phyloP scores from a whole-genome alignment of 176 grass and related monocot species.

The Triticum monococcum region DNA sequence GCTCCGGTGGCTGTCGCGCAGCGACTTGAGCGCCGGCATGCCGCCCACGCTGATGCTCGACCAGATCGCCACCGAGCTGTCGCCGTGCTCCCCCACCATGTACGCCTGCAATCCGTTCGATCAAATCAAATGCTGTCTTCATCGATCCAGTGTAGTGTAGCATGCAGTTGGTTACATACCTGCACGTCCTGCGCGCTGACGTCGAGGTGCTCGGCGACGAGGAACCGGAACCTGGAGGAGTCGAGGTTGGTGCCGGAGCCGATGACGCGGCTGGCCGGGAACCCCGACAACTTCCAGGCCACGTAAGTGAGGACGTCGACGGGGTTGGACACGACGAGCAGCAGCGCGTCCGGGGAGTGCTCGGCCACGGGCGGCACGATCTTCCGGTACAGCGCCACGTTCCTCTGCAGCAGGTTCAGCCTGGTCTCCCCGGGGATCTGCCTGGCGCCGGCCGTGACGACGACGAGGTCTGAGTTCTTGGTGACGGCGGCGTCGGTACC shows the following conservation, averaged over 20 bases:
- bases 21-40: constrained; percentile 59
- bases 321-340: not conserved
- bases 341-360: not conserved
- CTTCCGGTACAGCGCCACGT: not conserved
- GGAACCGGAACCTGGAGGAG: not conserved
- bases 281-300: not conserved
- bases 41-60: constrained; percentile 67
- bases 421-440: not conserved
- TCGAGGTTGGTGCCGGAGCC: not conserved
- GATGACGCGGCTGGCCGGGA: not conserved
- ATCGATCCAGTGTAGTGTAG: not conserved
- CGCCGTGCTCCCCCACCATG: constrained; percentile 83
- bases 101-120: constrained; percentile 42
- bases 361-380: not conserved
- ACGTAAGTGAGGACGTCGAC: not conserved
- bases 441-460: not conserved
- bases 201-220: not conserved
- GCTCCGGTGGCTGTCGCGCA: constrained; percentile 42
- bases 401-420: not conserved
- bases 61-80: constrained; percentile 88
- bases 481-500: not conserved
- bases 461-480: not conserved
- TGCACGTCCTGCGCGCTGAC: not conserved
- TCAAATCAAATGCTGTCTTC: too few relatives aligned
- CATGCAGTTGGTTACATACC: not conserved